These are phyloP conservation scores for Phytopythium sindhum DNA, from an alignment of 352 stramenopile genomes.

Conservation along the genomic window DNA sequence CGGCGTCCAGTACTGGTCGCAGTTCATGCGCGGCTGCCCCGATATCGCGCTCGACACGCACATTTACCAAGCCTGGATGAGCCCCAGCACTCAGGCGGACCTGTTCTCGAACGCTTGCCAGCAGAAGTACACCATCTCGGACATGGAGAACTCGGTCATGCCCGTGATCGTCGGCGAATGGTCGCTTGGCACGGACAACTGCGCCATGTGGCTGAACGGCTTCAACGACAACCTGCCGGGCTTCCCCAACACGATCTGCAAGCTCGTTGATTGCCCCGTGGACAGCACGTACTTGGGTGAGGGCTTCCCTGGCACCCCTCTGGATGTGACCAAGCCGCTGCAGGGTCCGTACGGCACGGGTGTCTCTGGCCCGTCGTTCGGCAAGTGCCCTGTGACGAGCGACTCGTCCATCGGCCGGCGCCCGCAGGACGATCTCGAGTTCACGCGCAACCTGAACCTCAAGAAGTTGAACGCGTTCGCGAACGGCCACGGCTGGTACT, in stretches of 20 bases:
- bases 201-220: conserved; percentile 81
- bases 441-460: conserved; percentile 79
- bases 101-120: conserved; percentile 91
- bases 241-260: conserved; percentile 91
- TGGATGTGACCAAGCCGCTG: conserved; percentile 84
- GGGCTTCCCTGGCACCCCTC: conserved; percentile 86
- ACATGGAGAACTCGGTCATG: conserved; percentile 92
- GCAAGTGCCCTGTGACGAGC: conserved; percentile 83
- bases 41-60: conserved; percentile 95
- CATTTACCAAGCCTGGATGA: conserved; percentile 93
- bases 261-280: conserved; percentile 79
- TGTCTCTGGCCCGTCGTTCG: conserved; percentile 84
- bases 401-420: conserved; percentile 83
- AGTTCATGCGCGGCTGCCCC: conserved; percentile 81
- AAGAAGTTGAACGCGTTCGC: conserved; percentile 93
- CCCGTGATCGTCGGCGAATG: conserved; percentile 95
- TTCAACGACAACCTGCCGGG: conserved; percentile 91
- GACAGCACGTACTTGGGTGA: conserved; percentile 86
- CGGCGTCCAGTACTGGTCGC: conserved; percentile 55
- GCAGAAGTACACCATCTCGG: conserved; percentile 83
- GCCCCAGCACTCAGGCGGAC: conserved; percentile 55
- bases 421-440: conserved; percentile 74
- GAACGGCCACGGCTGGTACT: conserved; percentile 92
- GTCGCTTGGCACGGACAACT: conserved; percentile 87
- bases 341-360: conserved; percentile 82